Evolutionary conservation across 2,329 filamentous ascomycete genomes (phyloP), one percentile per base, ranked within the genome.

Genomic region (Aspergillus ustus): DNA sequence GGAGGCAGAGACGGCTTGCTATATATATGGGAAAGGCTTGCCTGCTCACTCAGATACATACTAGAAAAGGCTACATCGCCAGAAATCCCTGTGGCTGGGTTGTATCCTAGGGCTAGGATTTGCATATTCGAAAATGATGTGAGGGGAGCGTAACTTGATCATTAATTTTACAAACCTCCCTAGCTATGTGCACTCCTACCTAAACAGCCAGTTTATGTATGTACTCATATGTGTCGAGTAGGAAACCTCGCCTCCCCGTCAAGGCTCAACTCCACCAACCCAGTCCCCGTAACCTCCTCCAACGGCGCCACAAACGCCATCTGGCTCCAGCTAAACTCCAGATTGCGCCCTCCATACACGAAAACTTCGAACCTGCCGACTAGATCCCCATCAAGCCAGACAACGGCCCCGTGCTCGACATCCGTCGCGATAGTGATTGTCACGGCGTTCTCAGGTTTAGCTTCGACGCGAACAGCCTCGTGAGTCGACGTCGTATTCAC

Each of bases 261-360:
- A n/a, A 54, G 7, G 17, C 15, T 13, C 37, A 54, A 45, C 13
- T 8, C 22, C 5, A 19, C 40, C 37, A 54, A 46, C 17, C 52
- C 50, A 22, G 60, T 55, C 1, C 64, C 64, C 28, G 59, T n/a
- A 4, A 60, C 6, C 57, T 62, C 58, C 25, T 82, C 74, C 43
- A 85, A 59, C 0, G 83, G 83, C 8, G 83, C 83, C 13, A 84
- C 83, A 66, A 85, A 80, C 1, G 83, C 83, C 83, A 85, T 86
- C 69, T 84, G 83, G 62, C 80, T 84, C 84, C 83, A 85, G 34
- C 82, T 84, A 51, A 84, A 82, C 52, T 80, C 61, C 7, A 75
- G 79, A 59, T 86, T 85, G 34, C 75, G 76, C 2, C 84, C 84
- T 0, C 83, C 83, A 64, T 78, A 85, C 0, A 86, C 79, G 61